These are phyloP conservation scores for Pelargonium myrrhifolium DNA, from an alignment of 441 rosid species.

Conservation along the genomic window DNA sequence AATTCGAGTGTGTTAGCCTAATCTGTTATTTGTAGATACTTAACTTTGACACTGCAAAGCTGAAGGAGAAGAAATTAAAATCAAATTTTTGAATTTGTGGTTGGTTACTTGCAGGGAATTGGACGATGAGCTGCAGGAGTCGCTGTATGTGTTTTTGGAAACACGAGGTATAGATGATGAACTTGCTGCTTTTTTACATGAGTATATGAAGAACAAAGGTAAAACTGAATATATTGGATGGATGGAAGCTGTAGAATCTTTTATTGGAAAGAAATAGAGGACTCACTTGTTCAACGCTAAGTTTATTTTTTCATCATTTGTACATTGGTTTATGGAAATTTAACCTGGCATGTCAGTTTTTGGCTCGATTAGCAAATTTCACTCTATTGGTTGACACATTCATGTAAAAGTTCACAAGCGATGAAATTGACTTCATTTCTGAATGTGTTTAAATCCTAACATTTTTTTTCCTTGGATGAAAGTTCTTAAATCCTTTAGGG, in stretches of 20 bases:
- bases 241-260: slow-evolving; percentile 60
- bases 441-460: not conserved
- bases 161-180: slow-evolving; percentile 56
- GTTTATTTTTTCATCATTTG: not conserved
- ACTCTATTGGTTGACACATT: not conserved
- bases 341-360: slow-evolving; percentile 8
- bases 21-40: slow-evolving; percentile 13
- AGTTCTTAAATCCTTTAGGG: not conserved
- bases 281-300: not conserved
- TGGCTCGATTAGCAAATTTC: not conserved
- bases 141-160: slow-evolving; percentile 58
- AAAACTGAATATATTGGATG: slow-evolving; percentile 54
- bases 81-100: not conserved
- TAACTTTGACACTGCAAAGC: not conserved
- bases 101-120: slow-evolving; percentile 49
- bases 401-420: not conserved
- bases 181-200: slow-evolving; percentile 67
- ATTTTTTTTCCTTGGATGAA: not conserved
- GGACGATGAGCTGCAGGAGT: slow-evolving; percentile 64
- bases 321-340: slow-evolving; percentile 12
- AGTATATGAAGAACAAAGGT: slow-evolving; percentile 57
- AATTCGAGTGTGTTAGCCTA: slow-evolving; percentile 46
- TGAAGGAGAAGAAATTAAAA: no score
- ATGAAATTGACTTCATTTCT: not conserved
- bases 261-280: slow-evolving; percentile 44